Evolutionary conservation across 768 basidiomycete species (phyloP).

Genomic region (Mycena sanguinolenta): DNA sequence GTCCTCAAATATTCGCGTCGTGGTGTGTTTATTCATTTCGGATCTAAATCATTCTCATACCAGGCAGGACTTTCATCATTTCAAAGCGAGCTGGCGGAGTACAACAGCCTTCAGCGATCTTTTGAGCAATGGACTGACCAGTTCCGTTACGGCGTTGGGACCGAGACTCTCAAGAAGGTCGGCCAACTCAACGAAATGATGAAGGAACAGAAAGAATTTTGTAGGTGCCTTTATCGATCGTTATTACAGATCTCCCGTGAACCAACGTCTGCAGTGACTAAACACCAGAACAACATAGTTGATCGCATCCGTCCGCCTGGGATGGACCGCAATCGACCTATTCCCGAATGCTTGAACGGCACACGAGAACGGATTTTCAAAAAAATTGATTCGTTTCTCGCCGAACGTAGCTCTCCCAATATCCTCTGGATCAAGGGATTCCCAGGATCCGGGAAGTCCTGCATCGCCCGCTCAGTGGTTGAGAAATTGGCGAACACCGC

Average conservation of each 20-base stretch:
- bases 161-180: constrained; percentile 17
- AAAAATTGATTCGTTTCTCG: constrained; percentile 45
- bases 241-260: not conserved
- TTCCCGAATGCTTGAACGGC: constrained; percentile 25
- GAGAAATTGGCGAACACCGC: constrained; percentile 10
- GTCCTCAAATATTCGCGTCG: constrained; percentile 17
- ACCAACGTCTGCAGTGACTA: not conserved
- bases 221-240: constrained; percentile 7
- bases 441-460: constrained; percentile 45
- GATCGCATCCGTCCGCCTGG: constrained; percentile 15
- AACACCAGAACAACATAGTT: not conserved
- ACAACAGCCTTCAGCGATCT: constrained; percentile 5
- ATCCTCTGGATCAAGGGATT: constrained; percentile 46
- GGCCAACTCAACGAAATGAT: not conserved
- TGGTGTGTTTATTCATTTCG: not conserved
- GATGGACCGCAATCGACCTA: constrained; percentile 19
- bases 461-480: constrained; percentile 37
- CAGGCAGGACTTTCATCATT: constrained; percentile 4
- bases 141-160: not conserved
- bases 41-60: not conserved
- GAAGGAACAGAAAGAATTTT: not conserved
- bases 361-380: constrained; percentile 37
- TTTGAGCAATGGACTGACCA: constrained; percentile 25
- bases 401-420: constrained; percentile 47
- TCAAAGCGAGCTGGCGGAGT: constrained; percentile 18